Conservation (phyloP, 106 monocot species). For the Vanilla planifolia region DNA sequence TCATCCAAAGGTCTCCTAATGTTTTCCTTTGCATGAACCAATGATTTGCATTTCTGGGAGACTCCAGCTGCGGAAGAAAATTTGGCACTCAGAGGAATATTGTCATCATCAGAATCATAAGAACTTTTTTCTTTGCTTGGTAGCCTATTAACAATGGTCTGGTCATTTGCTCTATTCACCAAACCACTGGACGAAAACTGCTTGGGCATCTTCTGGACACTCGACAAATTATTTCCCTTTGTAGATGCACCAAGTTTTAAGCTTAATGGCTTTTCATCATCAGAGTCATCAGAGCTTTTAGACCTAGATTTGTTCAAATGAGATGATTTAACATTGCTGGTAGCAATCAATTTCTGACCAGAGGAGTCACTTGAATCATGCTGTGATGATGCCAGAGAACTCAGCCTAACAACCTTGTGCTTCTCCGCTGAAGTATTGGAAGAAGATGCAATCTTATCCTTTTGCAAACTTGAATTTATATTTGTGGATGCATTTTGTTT, state of each 20-base stretch:
- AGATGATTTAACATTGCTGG: not conserved
- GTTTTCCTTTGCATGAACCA: not conserved
- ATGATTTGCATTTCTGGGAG: conserved; percentile 3
- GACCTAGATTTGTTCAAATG: conserved; percentile 2
- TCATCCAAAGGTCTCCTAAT: conserved; percentile 10
- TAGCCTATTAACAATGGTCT: not conserved
- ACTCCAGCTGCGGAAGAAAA: conserved; percentile 10
- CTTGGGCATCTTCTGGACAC: not conserved
- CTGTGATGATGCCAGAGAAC: conserved; percentile 3
- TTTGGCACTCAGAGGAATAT: conserved; percentile 31
- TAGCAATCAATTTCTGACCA: conserved; percentile 5
- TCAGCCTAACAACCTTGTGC: conserved; percentile 2
- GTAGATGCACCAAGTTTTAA: conserved; percentile 12
- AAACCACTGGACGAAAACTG: not conserved
- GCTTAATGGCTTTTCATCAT: conserved; percentile 25
- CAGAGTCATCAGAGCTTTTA: conserved; percentile 24
- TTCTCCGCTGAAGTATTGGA: conserved; percentile 10
- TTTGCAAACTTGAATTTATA: conserved; percentile 11
- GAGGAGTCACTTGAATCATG: conserved; percentile 8
- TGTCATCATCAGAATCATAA: conserved; percentile 21
- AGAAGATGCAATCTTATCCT: conserved; percentile 14
- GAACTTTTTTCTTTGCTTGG: not conserved
- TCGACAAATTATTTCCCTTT: not conserved
- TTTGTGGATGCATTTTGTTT: conserved; percentile 6
- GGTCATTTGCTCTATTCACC: not conserved